Evolutionary conservation across 345 rosid genomes (phyloP).

Genomic region (Citrus hindsii): DNA sequence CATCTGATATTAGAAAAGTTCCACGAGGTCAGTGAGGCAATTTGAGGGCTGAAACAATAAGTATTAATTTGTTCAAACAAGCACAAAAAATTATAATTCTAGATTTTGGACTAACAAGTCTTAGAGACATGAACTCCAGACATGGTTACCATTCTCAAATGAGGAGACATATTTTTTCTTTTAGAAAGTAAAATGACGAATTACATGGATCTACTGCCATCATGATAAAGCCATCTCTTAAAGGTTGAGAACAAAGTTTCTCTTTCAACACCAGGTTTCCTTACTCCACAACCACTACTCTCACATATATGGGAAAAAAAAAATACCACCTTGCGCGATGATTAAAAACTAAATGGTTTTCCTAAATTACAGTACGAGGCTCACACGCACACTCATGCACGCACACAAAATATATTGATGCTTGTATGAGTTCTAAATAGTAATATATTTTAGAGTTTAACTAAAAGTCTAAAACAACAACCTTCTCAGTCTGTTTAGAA

Average conservation of each 20-base stretch:
- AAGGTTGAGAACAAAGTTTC: neutral
- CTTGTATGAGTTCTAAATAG: neutral
- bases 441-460: neutral
- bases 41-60: neutral
- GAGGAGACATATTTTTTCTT: neutral
- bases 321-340: neutral
- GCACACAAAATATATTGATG: neutral
- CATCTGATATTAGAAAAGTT: constrained; percentile 36
- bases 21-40: constrained; percentile 12
- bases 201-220: neutral
- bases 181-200: neutral
- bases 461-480: constrained; percentile 13
- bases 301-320: neutral
- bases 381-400: neutral
- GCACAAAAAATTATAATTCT: neutral
- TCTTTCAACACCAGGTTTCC: neutral
- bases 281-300: neutral
- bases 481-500: constrained; percentile 84
- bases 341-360: neutral
- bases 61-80: neutral
- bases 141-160: neutral
- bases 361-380: neutral
- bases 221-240: neutral
- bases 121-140: neutral
- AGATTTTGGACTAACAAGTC: neutral